Conservation (phyloP, 768 basidiomycete genomes). For the Kockovaella imperatae region DNA sequence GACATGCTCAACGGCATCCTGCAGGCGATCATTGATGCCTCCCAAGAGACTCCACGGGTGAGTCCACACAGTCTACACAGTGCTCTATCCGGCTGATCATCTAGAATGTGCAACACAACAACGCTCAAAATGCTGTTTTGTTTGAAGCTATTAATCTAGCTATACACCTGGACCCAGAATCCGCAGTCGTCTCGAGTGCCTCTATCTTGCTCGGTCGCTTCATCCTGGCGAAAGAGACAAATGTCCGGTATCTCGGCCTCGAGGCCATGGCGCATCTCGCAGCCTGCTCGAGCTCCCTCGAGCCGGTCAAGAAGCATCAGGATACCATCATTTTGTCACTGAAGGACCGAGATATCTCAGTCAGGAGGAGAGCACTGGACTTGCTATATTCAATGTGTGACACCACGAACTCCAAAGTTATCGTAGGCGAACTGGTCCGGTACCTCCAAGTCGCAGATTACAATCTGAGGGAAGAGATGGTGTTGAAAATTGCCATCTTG, state of each 20-base stretch:
- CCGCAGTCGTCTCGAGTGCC: conserved; percentile 76
- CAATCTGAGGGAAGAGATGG: conserved; percentile 94
- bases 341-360: conserved; percentile 94
- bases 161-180: conserved; percentile 88
- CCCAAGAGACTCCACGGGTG: conserved; percentile 64
- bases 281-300: conserved; percentile 80
- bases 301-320: conserved; percentile 90
- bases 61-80: not conserved
- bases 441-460: conserved; percentile 97
- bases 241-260: conserved; percentile 91
- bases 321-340: conserved; percentile 88
- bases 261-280: conserved; percentile 99
- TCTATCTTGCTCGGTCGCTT: conserved; percentile 88
- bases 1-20: conserved; percentile 72
- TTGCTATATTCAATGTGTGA: conserved; percentile 99
- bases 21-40: conserved; percentile 79
- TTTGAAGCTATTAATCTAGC: conserved; percentile 96
- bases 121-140: conserved; percentile 94
- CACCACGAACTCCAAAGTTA: conserved; percentile 86
- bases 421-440: conserved; percentile 87
- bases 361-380: conserved; percentile 86
- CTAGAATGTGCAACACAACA: conserved; percentile 93
- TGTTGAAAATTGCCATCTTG: conserved; percentile 92
- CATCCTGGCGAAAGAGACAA: conserved; percentile 96
- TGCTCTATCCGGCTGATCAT: not conserved